Conservation (phyloP, 495 filamentous ascomycete species). For the Xeromyces bisporus region DNA sequence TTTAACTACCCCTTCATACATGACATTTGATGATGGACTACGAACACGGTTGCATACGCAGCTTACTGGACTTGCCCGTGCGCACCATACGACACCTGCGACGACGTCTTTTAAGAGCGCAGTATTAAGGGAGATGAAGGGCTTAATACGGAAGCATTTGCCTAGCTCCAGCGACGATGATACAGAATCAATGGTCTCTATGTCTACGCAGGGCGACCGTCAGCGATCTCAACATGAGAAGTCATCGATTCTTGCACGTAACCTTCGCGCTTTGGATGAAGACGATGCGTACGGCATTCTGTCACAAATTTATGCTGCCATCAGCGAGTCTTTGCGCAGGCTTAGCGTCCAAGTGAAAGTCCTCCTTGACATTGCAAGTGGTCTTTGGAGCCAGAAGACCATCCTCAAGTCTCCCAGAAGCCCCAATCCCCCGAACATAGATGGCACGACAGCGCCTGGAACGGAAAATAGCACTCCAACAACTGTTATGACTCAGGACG, state of each 20-base stretch:
- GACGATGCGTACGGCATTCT: constrained; percentile 78
- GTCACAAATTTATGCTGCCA: constrained; percentile 62
- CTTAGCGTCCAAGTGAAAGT: constrained; percentile 86
- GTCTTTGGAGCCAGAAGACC: constrained; percentile 29
- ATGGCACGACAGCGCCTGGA: constrained; percentile 8
- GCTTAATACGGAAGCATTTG: constrained; percentile 65
- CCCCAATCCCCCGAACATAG: constrained; percentile 20
- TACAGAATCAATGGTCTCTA: constrained; percentile 74
- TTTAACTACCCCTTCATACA: constrained; percentile 55
- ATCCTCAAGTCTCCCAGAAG: constrained; percentile 28
- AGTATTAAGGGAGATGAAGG: constrained; percentile 71
- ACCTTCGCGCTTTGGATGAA: constrained; percentile 68
- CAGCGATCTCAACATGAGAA: constrained; percentile 72
- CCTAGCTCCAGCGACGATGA: constrained; percentile 90
- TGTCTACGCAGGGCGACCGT: constrained; percentile 59
- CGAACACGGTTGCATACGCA: constrained; percentile 47
- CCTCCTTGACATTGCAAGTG: constrained; percentile 84
- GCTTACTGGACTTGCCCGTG: constrained; percentile 61
- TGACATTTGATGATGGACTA: constrained; percentile 49
- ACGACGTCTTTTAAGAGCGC: constrained; percentile 77
- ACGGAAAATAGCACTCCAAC: constrained; percentile 8
- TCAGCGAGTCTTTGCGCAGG: constrained; percentile 73
- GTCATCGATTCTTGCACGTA: constrained; percentile 75
- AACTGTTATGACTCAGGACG: constrained; percentile 43
- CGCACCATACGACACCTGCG: constrained; percentile 60